These are phyloP conservation scores for Proliferodiscus dingleyae DNA, from an alignment of 2,329 filamentous ascomycete species.

Conservation along the genomic window DNA sequence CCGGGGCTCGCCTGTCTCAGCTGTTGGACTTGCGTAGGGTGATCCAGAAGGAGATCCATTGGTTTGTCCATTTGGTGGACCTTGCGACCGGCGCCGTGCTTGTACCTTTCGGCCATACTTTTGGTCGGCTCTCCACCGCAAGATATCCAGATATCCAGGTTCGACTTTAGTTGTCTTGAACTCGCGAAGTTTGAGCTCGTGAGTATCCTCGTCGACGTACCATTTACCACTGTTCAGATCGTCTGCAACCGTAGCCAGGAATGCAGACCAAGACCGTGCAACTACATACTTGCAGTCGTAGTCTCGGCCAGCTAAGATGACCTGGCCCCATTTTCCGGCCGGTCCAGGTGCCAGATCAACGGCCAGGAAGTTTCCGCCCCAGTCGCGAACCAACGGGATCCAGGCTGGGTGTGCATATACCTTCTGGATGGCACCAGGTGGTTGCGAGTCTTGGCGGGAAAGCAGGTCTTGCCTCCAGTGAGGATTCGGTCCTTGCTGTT, in stretches of 20 bases:
- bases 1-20: conserved; percentile 55
- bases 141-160: conserved; percentile 88
- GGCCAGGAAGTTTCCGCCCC: conserved; percentile 97
- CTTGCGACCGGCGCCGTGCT: conserved; percentile 48
- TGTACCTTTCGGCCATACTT: conserved; percentile 66
- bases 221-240: conserved; percentile 87
- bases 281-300: conserved; percentile 99
- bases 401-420: conserved; percentile 90
- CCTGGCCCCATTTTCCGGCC: conserved; percentile 87
- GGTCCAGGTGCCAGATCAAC: conserved; percentile 90
- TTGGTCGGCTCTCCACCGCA: conserved; percentile 92
- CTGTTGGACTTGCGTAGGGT: conserved; percentile 62
- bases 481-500: conserved; percentile 48
- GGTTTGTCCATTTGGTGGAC: conserved; percentile 24
- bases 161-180: conserved; percentile 88
- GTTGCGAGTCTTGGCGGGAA: conserved; percentile 81
- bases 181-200: conserved; percentile 86
- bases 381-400: conserved; percentile 95
- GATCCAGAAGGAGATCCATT: conserved; percentile 46
- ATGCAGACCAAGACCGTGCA: conserved; percentile 83
- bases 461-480: conserved; percentile 84
- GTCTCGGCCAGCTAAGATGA: conserved; percentile 94
- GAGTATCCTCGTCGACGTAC: conserved; percentile 85
- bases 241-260: conserved; percentile 82
- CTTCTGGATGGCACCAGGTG: conserved; percentile 80